Conservation (phyloP, 2,329 filamentous ascomycete species). For the Neonectria sp. region DNA sequence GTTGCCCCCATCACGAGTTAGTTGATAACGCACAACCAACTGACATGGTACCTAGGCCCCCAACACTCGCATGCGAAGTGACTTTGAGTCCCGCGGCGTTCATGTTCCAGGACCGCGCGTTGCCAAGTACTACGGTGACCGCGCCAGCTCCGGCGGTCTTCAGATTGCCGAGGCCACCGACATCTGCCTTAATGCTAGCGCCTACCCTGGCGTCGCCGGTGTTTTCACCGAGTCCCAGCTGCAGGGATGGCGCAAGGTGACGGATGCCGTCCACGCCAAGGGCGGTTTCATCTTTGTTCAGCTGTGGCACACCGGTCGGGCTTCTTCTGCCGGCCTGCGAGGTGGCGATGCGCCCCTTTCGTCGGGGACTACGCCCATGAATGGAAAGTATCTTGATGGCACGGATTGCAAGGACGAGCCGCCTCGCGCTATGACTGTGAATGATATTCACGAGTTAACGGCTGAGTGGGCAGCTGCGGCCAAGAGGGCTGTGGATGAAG, state of each 20-base stretch:
- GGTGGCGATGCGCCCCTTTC: constrained; percentile 42
- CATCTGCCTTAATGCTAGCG: constrained; percentile 48
- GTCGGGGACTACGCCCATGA: constrained; percentile 52
- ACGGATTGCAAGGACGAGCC: constrained; percentile 50
- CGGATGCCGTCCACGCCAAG: constrained; percentile 47
- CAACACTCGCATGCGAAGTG: constrained; percentile 44
- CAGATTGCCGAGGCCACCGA: constrained; percentile 51
- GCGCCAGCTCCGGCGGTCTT: constrained; percentile 52
- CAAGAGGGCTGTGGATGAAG: constrained; percentile 68
- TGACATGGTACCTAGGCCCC: constrained; percentile 34
- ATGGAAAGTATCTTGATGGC: constrained; percentile 63
- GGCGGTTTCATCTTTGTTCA: constrained; percentile 69
- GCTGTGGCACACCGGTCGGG: constrained; percentile 73
- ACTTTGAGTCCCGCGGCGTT: constrained; percentile 51
- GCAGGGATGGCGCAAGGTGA: constrained; percentile 47
- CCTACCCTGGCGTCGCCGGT: constrained; percentile 49
- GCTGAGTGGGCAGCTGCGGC: constrained; percentile 69
- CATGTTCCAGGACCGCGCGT: constrained; percentile 50
- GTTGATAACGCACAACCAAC: neutral
- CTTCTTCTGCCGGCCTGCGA: constrained; percentile 54
- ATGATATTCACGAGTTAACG: constrained; percentile 76
- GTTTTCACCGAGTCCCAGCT: constrained; percentile 50
- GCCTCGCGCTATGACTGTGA: constrained; percentile 74
- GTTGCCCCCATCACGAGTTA: neutral
- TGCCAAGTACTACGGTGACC: constrained; percentile 50